Evolutionary conservation across 345 rosid genomes (phyloP), one percentile per base, ranked within the genome.

Genomic region (Salix dunnii): DNA sequence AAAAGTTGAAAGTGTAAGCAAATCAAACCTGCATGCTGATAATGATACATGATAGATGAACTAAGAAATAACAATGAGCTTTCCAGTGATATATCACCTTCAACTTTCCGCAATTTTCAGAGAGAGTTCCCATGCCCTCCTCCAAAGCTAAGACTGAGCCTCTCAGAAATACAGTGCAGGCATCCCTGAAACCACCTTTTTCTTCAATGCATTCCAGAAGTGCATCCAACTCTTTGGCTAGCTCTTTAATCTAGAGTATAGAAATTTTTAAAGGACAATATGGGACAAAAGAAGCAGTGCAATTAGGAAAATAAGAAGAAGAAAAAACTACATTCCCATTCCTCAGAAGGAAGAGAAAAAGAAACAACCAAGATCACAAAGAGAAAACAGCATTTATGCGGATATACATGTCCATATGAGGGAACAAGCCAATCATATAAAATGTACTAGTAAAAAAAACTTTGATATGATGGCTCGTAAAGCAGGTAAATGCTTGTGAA

Each of bases 141-240:
- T 92, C 99, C 86, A 96, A 75, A 82, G 78, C 90, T 81, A 92
- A 94, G 73, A 93, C 83, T 69, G 88, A 80, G 81, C 77, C 77
- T 84, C 83, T 88, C 81, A 85, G 90, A 33, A 77, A 83, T 76
- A 86, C 81, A 70, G 91, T 89, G 83, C 98, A 92, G 69, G 89
- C 88, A 83, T 96, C 99, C 85, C 78, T 86, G 79, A 89, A 89
- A 79, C 99, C 98, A 72, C 96, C 99, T 35, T 85, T 77, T 85
- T 76, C 88, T 87, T 91, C 91, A 77, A 93, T 90, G 74, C 85
- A 89, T 76, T 86, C 82, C 77, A 96, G 76, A 85, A 96, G 98
- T 10, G 73, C 53, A 83, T 93, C 97, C 88, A 93, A 77, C 81
- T 96, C 94, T 68, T 80, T 86, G 68, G 83, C 86, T 97, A 91